Evolutionary conservation across 768 basidiomycete genomes (phyloP).

Genomic region (Hericium alpestre): DNA sequence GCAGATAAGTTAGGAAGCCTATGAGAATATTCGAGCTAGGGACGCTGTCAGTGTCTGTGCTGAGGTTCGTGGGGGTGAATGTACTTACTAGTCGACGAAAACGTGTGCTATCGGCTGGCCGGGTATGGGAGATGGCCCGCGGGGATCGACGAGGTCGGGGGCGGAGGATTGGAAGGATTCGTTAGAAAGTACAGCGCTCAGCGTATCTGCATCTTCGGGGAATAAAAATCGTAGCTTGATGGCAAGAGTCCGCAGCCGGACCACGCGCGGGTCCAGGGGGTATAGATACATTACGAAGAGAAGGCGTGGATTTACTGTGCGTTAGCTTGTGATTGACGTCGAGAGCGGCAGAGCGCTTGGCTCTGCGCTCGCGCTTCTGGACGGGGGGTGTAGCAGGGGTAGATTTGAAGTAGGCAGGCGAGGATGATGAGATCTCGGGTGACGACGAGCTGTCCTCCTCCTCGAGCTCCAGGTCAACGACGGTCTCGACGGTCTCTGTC

Average conservation of each 20-base stretch:
- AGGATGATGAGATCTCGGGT: slow-evolving; percentile 18
- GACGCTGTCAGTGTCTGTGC: no score
- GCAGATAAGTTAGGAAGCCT: slow-evolving; percentile 63
- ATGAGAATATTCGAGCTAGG: slow-evolving; percentile 80
- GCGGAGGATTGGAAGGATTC: slow-evolving; percentile 15
- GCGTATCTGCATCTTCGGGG: slow-evolving; percentile 34
- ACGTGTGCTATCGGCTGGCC: slow-evolving; percentile 26
- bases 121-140: slow-evolving; percentile 22
- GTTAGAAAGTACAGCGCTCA: slow-evolving; percentile 20
- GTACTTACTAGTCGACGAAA: slow-evolving; percentile 52
- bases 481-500: slow-evolving; percentile 7
- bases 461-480: slow-evolving; percentile 6
- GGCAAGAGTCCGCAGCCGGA: slow-evolving; percentile 44
- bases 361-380: background rate
- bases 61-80: no score
- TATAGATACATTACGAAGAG: slow-evolving; percentile 26
- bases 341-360: background rate
- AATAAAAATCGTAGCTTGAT: slow-evolving; percentile 46
- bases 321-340: slow-evolving; percentile 22
- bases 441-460: slow-evolving; percentile 18
- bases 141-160: slow-evolving; percentile 26
- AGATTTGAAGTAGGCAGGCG: slow-evolving; percentile 19
- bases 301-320: slow-evolving; percentile 39
- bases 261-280: slow-evolving; percentile 35
- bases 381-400: slow-evolving; percentile 17